Evolutionary conservation across 2,329 filamentous ascomycete genomes (phyloP), one percentile per base, ranked within the genome.

Genomic region (Xylariomycetidae sp.): DNA sequence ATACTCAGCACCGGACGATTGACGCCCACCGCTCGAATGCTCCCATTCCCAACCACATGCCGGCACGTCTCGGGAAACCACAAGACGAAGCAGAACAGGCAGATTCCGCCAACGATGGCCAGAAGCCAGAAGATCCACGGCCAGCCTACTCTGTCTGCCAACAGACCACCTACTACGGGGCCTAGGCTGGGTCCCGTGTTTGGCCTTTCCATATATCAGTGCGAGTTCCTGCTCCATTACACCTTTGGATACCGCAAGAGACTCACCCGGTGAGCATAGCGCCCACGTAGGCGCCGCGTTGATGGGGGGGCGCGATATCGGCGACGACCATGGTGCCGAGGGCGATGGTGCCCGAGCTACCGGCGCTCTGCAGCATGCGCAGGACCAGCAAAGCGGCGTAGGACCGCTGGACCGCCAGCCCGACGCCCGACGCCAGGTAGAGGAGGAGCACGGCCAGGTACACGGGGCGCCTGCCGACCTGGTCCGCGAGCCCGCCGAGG

Each of bases 41-140:
- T 25, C n/a, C 30, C 30, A 16, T 32, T 32, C 5, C 30, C 30
- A 17, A 32, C 30, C 6, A 32, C 30, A n/a, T 25, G 4, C 6
- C 30, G 30, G 19, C 30, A 32, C 15, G 30, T 32, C 22, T 32
- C 30, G 19, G 30, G 30, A 16, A 32, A 32, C 9, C 14, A 25
- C 13, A 25, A 9, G 9, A 25, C 13, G 14, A 32, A 32, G 14
- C 14, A 17, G 16, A 15, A 4, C 14, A 63, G 43, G 29, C 60
- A 59, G 4, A 51, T 48, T 1, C 42, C 37, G 2, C 39, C 42
- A 13, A 43, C 35, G n/a, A 72, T 65, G 1, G 60, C 53, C 10
- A 73, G 44, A 24, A 70, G 65, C 65, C 64, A 70, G 38, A 70
- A 70, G 18, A 67, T 62, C 26, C 53, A 55, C 30, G 58, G 50